Evolutionary conservation across 306 rosid genomes (phyloP).

Genomic region (Herpetospermum pedunculosum): DNA sequence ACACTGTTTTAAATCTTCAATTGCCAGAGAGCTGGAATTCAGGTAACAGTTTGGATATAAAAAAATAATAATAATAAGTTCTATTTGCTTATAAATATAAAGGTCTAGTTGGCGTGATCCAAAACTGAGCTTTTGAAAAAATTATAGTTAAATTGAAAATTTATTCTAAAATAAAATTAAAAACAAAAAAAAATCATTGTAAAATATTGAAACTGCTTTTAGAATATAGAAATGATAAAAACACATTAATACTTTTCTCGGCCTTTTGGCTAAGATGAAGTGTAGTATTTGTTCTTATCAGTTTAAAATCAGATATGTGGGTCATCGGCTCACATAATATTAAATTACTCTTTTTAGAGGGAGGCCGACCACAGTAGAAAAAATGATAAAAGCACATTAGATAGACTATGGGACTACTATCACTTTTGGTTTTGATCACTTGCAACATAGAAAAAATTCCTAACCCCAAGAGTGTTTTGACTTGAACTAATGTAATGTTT

Average conservation of each 20-base stretch:
- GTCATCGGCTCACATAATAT: no score
- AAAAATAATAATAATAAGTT: not conserved
- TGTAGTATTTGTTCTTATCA: no score
- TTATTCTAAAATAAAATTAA: not conserved
- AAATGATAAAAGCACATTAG: not conserved
- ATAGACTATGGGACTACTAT: not conserved
- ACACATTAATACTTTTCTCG: no score
- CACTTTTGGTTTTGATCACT: not conserved
- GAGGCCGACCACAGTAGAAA: no score
- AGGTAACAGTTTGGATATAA: not conserved
- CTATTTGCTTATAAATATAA: not conserved
- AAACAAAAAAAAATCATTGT: not conserved
- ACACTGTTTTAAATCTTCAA: conserved; percentile 82
- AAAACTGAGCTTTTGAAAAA: not conserved
- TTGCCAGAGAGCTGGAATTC: conserved; percentile 71
- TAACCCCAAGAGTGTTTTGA: not conserved
- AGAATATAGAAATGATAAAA: no score
- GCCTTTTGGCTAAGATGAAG: no score
- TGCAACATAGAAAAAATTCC: not conserved
- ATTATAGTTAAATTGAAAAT: not conserved
- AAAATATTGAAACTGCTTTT: not conserved
- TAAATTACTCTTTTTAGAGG: no score
- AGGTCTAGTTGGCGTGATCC: not conserved
- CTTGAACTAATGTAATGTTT: not conserved
- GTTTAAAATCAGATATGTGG: no score